These are phyloP conservation scores for Solanum clarkiae DNA, from an alignment of 257 asterid genomes.

Conservation along the genomic window DNA sequence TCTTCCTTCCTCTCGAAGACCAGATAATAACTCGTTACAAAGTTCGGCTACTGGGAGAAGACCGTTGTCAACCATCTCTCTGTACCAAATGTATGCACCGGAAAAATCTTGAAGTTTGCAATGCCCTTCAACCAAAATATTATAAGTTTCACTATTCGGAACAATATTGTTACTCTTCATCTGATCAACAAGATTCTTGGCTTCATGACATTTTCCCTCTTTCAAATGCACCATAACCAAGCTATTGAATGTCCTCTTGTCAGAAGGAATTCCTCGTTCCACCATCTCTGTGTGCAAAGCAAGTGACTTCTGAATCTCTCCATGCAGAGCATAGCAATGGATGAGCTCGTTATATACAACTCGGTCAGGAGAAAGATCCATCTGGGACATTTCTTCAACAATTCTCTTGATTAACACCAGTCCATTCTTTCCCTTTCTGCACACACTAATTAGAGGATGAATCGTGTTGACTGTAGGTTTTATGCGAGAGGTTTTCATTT, in stretches of 20 bases:
- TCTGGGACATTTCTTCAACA: constrained; percentile 38
- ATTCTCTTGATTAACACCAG: constrained; percentile 36
- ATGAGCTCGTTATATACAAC: constrained; percentile 54
- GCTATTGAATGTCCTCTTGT: constrained; percentile 56
- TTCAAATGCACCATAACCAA: constrained; percentile 46
- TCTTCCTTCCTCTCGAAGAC: constrained; percentile 44
- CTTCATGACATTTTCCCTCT: constrained; percentile 31
- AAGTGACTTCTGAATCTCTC: constrained; percentile 32
- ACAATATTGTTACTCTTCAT: constrained; percentile 38
- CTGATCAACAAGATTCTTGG: constrained; percentile 32
- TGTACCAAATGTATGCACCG: constrained; percentile 55
- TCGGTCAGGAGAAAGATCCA: constrained; percentile 44
- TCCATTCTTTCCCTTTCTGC: constrained; percentile 23
- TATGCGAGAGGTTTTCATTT: constrained; percentile 49
- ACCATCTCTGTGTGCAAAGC: constrained; percentile 38
- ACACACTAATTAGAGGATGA: constrained; percentile 47
- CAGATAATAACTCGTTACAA: constrained; percentile 36
- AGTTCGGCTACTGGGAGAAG: constrained; percentile 30
- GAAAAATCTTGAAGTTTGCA: constrained; percentile 43
- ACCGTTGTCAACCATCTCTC: constrained; percentile 40
- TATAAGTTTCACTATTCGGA: constrained; percentile 43
- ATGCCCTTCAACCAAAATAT: constrained; percentile 43
- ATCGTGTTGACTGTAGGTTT: constrained; percentile 54
- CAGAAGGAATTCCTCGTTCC: constrained; percentile 30
- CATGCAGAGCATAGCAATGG: constrained; percentile 34